Base-by-base conservation (phyloP, 2,329 filamentous ascomycete genomes). In the Ophiostoma australiae region DNA sequence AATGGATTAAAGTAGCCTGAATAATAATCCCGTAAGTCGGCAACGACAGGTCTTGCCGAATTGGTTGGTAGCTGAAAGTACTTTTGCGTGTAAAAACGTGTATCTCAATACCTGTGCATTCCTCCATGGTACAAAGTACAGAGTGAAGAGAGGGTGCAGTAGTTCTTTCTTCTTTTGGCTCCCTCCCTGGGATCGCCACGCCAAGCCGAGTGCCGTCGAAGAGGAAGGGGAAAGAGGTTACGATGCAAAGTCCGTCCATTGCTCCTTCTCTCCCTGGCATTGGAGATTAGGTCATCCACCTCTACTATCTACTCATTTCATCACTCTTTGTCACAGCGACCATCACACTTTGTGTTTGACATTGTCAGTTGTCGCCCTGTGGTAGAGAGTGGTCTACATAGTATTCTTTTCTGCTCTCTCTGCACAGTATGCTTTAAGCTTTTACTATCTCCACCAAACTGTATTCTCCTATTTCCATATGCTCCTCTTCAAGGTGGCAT, bases 171-270 rank as follows among this genome's bases (percentile, higher is more conserved):
- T 20, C 44, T 17, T 58, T 58, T 23, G n/a, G 52, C 52, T 58
- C 52, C 52, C 52, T 58, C 52, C 52, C 52, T 58, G 52, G 23
- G 52, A 58, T 58, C 52, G 52, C 52, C 52, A 58, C 52, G 44
- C 15, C 44, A 15, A 48, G 37, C 37, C 10, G 37, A 39, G 37
- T 58, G n/a, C 11, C 52, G n/a, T 58, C 52, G 13, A n/a, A 58
- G n/a, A 27, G 39, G 13, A 39, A 41, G 15, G 39, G 15, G 39
- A 41, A 6, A 41, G 39, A 10, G 10, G 4, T 37, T 39, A 41
- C 10, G 39, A 8, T 48, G 41, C 17, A 48, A 39, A 31, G 27
- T 31, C 27, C 27, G 4, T 13, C 10, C 39, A 15, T 41, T 13
- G 39, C 39, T 41, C 39, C 39, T 41, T 48, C 44, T 37, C 37